Conservation (phyloP, 2,329 filamentous ascomycete species). For the Alternaria gaisen region DNA sequence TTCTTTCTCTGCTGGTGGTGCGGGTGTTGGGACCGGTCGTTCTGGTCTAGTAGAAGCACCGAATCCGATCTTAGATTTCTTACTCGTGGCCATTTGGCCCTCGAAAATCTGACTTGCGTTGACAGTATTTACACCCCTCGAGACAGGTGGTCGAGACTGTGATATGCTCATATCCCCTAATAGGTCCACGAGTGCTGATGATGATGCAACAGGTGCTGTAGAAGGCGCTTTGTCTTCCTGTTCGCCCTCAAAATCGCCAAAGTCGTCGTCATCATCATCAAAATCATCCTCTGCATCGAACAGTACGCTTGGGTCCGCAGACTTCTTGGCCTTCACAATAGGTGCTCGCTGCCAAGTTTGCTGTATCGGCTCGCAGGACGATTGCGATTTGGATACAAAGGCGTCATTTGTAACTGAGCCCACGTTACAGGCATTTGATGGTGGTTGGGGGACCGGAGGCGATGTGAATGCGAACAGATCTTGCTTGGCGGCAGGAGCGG, state of each 20-base stretch:
- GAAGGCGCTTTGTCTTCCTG: constrained; percentile 13
- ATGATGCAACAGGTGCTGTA: constrained; percentile 11
- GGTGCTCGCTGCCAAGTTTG: constrained; percentile 38
- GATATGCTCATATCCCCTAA: constrained; percentile 39
- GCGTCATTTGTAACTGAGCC: constrained; percentile 18
- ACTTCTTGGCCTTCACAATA: constrained; percentile 43
- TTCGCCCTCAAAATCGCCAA: constrained; percentile 48
- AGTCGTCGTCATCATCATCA: constrained; percentile 48
- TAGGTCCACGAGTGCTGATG: constrained; percentile 37
- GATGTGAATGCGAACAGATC: constrained; percentile 31
- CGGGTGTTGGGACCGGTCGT: constrained; percentile 6
- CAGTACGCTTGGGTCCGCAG: constrained; percentile 49
- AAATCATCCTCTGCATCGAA: constrained; percentile 52
- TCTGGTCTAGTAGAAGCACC: constrained; percentile 21
- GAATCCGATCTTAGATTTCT: constrained; percentile 22
- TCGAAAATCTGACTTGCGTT: background rate
- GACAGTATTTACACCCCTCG: background rate
- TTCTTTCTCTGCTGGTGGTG: constrained; percentile 16
- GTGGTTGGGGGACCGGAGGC: constrained; percentile 19
- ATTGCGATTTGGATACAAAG: constrained; percentile 21
- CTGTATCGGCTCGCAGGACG: constrained; percentile 17
- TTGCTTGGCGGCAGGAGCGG: constrained; percentile 21
- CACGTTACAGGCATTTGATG: constrained; percentile 19
- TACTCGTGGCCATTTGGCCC: constrained; percentile 14
- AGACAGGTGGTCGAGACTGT: constrained; percentile 20